Percentiles rank a stretch among this genome's conserved stretches.
These are phyloP conservation scores for Polygonum maritimum DNA, from an alignment of 148 eudicot genomes.

Conservation along the genomic window DNA sequence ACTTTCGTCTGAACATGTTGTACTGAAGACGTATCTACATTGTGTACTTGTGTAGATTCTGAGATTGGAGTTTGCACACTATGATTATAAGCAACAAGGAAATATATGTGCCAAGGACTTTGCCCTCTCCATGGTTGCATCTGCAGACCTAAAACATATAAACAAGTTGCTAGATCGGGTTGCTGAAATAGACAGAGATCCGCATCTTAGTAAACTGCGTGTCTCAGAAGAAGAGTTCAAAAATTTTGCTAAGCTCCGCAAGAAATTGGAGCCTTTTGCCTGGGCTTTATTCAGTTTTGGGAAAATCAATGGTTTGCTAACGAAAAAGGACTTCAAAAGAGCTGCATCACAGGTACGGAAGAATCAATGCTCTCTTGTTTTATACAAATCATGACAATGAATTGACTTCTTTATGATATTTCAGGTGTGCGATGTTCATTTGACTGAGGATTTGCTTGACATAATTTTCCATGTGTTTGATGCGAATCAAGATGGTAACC, in stretches of 20 bases:
- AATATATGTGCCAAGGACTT: slow-evolving; percentile 61
- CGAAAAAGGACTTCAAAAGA: slow-evolving; percentile 52
- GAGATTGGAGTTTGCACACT: slow-evolving; percentile 56
- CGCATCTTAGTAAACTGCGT: slow-evolving; percentile 27
- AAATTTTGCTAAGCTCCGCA: slow-evolving; percentile 49
- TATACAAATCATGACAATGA: neutral
- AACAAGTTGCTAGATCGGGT: slow-evolving; percentile 52
- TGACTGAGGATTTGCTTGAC: slow-evolving; percentile 1
- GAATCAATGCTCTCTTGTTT: neutral
- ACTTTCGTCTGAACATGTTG: neutral
- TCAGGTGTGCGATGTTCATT: slow-evolving; percentile 8
- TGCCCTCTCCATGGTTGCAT: slow-evolving; percentile 70
- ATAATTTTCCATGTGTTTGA: slow-evolving; percentile 9
- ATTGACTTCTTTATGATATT: neutral
- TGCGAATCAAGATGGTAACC: slow-evolving; percentile 1
- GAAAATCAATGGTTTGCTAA: slow-evolving; percentile 41
- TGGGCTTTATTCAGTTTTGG: slow-evolving; percentile 52
- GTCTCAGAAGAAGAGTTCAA: slow-evolving; percentile 43
- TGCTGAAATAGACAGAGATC: slow-evolving; percentile 43
- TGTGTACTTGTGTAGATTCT: slow-evolving; percentile 38
- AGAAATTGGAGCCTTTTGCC: slow-evolving; percentile 44
- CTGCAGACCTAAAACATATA: slow-evolving; percentile 50
- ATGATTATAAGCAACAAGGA: slow-evolving; percentile 47
- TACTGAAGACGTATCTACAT: neutral
- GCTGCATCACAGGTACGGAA: slow-evolving; percentile 56